phyloP scores from a whole-genome alignment of 441 rosid species.

The Adansonia rubrostipa region DNA sequence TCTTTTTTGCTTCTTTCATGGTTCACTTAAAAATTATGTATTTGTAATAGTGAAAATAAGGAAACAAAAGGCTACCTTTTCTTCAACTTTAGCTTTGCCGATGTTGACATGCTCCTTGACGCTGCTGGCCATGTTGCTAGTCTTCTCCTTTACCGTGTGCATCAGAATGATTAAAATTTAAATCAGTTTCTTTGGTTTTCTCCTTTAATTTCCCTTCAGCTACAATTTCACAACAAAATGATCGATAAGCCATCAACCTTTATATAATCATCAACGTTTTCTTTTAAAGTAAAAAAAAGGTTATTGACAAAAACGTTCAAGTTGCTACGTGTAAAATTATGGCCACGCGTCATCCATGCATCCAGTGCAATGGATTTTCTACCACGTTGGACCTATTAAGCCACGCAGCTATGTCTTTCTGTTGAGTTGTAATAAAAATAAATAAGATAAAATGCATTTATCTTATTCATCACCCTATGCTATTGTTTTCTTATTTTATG shows the following conservation, averaged over 20 bases:
- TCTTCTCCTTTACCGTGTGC: conserved; percentile 53
- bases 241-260: too few species aligned
- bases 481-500: too few species aligned
- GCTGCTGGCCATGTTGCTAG: conserved; percentile 67
- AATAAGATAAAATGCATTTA: neutral
- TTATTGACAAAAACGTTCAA: neutral
- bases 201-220: neutral
- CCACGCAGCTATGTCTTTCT: neutral
- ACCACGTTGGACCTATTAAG: conserved; percentile 26
- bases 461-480: too few species aligned
- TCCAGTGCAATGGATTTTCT: neutral
- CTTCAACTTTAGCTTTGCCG: conserved; percentile 57
- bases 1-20: neutral
- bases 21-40: neutral
- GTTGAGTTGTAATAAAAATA: neutral
- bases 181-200: neutral
- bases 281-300: too few species aligned
- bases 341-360: conserved; percentile 30
- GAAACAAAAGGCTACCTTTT: conserved; percentile 37
- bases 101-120: conserved; percentile 65
- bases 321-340: conserved; percentile 13
- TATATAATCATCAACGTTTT: neutral
- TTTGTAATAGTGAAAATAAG: neutral
- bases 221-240: too few species aligned
- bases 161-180: neutral